Evolutionary conservation across 2,329 filamentous ascomycete genomes (phyloP).

Genomic region (Phaeoacremonium minimum): DNA sequence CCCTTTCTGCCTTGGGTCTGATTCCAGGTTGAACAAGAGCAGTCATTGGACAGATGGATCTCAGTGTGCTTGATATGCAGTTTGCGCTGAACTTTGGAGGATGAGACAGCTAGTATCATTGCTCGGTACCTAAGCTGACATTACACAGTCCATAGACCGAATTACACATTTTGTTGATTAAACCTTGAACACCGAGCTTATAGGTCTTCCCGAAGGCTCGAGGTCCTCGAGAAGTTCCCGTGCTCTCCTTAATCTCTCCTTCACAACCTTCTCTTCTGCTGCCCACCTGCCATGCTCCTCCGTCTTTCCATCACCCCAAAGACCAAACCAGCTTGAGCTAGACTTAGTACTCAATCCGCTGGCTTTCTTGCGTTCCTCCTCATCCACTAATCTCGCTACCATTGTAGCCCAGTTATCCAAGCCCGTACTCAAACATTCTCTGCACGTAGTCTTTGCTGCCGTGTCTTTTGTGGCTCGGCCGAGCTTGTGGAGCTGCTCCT

Average conservation of each 20-base stretch:
- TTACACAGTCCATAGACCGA: no score
- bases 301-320: slow-evolving; percentile 31
- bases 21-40: no score
- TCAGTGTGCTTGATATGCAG: no score
- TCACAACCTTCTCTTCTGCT: slow-evolving; percentile 50
- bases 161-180: no score
- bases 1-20: no score
- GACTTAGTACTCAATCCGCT: slow-evolving; percentile 14
- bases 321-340: slow-evolving; percentile 29
- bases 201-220: slow-evolving; percentile 23
- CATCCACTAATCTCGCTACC: slow-evolving; percentile 60
- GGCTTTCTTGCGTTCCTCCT: slow-evolving; percentile 36
- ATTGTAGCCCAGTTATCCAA: slow-evolving; percentile 81
- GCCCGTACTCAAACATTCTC: slow-evolving; percentile 71
- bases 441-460: slow-evolving; percentile 57
- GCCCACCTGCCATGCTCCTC: slow-evolving; percentile 44
- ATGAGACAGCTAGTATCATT: no score
- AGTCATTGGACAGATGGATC: no score
- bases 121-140: no score
- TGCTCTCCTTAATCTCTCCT: slow-evolving; percentile 45
- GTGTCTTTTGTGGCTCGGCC: slow-evolving; percentile 22
- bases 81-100: no score
- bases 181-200: slow-evolving; percentile 34
- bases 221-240: slow-evolving; percentile 48
- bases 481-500: slow-evolving; percentile 56